Evolutionary conservation across 1,139 yeast species (phyloP).

Genomic region (Lodderomyces pseudojiufengensis): DNA sequence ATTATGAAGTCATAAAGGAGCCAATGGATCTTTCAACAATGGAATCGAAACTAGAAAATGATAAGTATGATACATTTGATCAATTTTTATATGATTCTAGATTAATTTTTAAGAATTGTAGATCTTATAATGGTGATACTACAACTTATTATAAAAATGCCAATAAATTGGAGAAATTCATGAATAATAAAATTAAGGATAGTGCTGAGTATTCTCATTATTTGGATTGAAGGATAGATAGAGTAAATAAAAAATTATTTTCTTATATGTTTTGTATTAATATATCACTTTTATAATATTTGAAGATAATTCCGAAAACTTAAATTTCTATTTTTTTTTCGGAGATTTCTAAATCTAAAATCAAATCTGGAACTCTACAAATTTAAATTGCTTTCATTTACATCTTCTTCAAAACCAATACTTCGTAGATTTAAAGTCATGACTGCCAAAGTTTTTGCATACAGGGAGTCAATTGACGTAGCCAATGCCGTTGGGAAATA

Average conservation of each 20-base stretch:
- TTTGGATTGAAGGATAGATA: slow-evolving; percentile 34
- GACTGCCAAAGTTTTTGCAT: slow-evolving; percentile 47
- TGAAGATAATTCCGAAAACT: too few relatives aligned
- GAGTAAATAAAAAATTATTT: too few relatives aligned
- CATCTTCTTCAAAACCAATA: neutral
- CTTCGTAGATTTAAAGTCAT: slow-evolving; percentile 13
- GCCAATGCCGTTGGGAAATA: slow-evolving; percentile 57
- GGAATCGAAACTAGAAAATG: slow-evolving; percentile 91
- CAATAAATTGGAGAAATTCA: slow-evolving; percentile 83
- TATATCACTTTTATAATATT: too few relatives aligned
- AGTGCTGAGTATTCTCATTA: slow-evolving; percentile 63
- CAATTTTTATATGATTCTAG: slow-evolving; percentile 87
- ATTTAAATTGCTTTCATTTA: neutral
- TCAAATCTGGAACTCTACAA: too few relatives aligned
- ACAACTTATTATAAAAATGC: slow-evolving; percentile 92
- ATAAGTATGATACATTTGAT: slow-evolving; percentile 85
- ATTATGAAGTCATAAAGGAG: slow-evolving; percentile 92
- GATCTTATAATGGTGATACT: slow-evolving; percentile 82
- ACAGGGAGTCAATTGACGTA: slow-evolving; percentile 51
- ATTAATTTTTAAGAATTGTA: slow-evolving; percentile 83
- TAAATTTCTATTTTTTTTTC: too few relatives aligned
- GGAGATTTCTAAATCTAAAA: too few relatives aligned
- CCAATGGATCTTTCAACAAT: slow-evolving; percentile 98
- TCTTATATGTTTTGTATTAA: too few relatives aligned
- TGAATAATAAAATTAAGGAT: slow-evolving; percentile 77